Evolutionary conservation across 1,284 basidiomycete species (phyloP).

Genomic region (Malassezia dermatis): DNA sequence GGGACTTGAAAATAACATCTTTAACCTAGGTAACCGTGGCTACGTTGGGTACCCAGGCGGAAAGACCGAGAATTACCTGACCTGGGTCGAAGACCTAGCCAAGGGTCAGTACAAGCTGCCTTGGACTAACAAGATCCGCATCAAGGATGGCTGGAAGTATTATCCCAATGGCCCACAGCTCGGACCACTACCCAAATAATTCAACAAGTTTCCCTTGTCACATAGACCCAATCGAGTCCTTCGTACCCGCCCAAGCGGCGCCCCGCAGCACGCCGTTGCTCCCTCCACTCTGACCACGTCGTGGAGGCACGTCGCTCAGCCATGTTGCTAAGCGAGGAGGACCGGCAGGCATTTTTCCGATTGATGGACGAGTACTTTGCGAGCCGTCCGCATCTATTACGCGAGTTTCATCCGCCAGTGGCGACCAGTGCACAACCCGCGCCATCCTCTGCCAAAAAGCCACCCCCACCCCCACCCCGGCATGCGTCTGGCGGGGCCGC

Average conservation of each 20-base stretch:
- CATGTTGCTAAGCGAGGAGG: constrained; percentile 19
- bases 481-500: background rate
- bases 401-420: background rate
- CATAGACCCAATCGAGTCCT: too few relatives aligned
- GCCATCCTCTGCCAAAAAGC: background rate
- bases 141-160: background rate
- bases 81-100: background rate
- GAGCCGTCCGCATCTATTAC: constrained; percentile 24
- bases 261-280: too few relatives aligned
- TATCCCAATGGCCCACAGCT: background rate
- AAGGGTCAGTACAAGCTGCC: background rate
- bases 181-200: too few relatives aligned
- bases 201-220: too few relatives aligned
- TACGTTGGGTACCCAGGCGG: background rate
- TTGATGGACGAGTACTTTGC: constrained; percentile 40
- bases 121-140: background rate
- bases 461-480: constrained; percentile 1
- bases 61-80: background rate
- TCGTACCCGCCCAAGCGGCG: too few relatives aligned
- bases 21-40: background rate
- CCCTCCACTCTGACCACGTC: constrained; percentile 8
- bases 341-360: constrained; percentile 31
- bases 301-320: constrained; percentile 6
- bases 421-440: background rate
- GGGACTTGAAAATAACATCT: background rate